Base-by-base conservation (phyloP, 495 filamentous ascomycete genomes). In the Xylaria castorea region DNA sequence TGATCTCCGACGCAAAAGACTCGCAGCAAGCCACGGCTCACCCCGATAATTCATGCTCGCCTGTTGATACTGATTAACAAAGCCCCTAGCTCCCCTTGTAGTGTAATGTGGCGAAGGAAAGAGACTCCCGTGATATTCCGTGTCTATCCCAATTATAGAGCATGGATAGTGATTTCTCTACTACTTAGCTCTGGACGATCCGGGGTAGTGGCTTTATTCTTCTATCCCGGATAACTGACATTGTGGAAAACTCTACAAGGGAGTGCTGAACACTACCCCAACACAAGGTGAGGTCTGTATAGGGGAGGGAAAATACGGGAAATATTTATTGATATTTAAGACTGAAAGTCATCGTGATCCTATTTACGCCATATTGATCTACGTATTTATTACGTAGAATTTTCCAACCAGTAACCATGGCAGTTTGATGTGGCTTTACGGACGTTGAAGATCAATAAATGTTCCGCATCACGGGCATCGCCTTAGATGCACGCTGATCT, bases 401-500 rank as follows among this genome's bases (percentile, higher is more conserved):
- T 5, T 50, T 16, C 50, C 7, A n/a, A 48, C 25, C 4, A 46
- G 25, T 48, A 36, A 20, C 3, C 22, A 27, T 5, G 5, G n/a
- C 38, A 14, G 3, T 18, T 63, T 27, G 20, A 46, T 32, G 18
- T 57, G 30, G 66, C 42, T 55, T 42, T 20, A 30, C 34, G 0
- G 50, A 57, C 14, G 66, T 57, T 57, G 66, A 57, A 36, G n/a
- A 30, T 55, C 12, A 55, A 27, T 53, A 2, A 22, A 50, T 42
- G 50, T n/a, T 27, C 16, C 50, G 30, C 30, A 68, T 68, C 66
- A 68, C 66, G 65, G 48, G 66, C 30, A n/a, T 57, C 30, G 66
- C 57, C 36, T 44, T 27, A 25, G 7, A 68, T 68, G 50, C 50
- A 57, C 30, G 66, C 34, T 57, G 66, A 68, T 68, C 66, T 42